Evolutionary conservation across 2,329 filamentous ascomycete species (phyloP), one percentile per base, ranked within the genome.

Genomic region (Aspergillus udagawae): DNA sequence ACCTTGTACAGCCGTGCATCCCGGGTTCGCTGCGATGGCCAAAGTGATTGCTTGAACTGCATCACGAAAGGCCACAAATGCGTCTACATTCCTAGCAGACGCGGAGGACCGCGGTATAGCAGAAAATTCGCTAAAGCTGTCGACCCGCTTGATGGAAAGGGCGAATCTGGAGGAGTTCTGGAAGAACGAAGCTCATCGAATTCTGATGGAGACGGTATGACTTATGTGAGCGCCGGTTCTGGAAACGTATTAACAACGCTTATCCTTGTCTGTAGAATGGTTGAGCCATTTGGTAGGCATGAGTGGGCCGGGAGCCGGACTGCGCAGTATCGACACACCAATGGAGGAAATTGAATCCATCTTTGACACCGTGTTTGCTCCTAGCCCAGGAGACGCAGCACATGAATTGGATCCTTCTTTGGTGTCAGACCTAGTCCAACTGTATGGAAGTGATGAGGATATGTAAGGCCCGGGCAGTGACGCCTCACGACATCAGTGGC

Each of bases 321-420:
- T 82, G 49, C 79, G 75, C 55, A 73, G 77, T 53, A 68, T 82
- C 6, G 77, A 75, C 23, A 78, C 79, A 60, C 71, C 75, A 27
- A 73, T 77, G 35, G 74, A 75, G 51, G 78, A 82, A 59, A 80
- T 79, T 60, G 78, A 80, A 62, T 76, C 76, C 32, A 78, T 80
- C 49, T 80, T 79, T 57, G 78, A 80, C 60, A 75, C 73, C 14
- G 60, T 65, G 42, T 65, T 65, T 50, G 50, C 61, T 21, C 44
- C 51, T 28, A 49, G 21, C 21, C 32, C 54, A 25, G 49, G 42
- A 21, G 44, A 60, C 5, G 21, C 49, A 23, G 2, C 9, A 28
- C 14, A 35, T 4, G 44, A 20, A 25, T 14, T 29, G 6, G 42
- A 12, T n/a, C n/a, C 23, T 32, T 23, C 50, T 10, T 17, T 47